phyloP scores from a whole-genome alignment of 2,329 filamentous ascomycete genomes.

The Alternaria alternata region DNA sequence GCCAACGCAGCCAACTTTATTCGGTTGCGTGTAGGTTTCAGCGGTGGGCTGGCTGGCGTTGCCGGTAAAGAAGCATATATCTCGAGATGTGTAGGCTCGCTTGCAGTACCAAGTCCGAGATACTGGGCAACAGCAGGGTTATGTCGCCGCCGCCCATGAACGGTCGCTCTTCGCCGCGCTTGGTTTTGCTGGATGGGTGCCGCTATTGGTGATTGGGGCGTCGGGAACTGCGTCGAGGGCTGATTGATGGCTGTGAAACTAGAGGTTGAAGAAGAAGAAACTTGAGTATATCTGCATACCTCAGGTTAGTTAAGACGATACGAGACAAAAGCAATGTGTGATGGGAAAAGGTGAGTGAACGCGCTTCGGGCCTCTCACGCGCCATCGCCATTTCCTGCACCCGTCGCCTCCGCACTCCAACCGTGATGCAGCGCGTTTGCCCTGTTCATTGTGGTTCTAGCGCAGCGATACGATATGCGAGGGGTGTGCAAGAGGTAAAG shows the following conservation, averaged over 20 bases:
- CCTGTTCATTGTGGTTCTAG: conserved; percentile 7
- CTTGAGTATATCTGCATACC: conserved; percentile 5
- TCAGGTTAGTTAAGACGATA: conserved; percentile 11
- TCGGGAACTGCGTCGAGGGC: conserved; percentile 14
- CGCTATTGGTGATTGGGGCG: conserved; percentile 18
- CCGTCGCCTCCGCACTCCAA: conserved; percentile 9
- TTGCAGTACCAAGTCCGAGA: conserved; percentile 31
- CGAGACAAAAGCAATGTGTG: conserved; percentile 4
- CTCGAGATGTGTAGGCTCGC: conserved; percentile 29
- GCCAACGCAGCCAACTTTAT: conserved; percentile 5
- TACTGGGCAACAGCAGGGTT: conserved; percentile 41
- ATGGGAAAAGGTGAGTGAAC: conserved; percentile 13
- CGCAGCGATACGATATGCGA: neutral
- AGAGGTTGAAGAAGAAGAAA: conserved; percentile 11
- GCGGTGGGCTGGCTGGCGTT: conserved; percentile 2
- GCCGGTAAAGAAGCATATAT: conserved; percentile 23
- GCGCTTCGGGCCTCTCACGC: conserved; percentile 37
- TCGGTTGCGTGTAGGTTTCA: conserved; percentile 23
- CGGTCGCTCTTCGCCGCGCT: conserved; percentile 6
- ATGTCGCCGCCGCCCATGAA: conserved; percentile 15
- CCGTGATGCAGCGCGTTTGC: conserved; percentile 9
- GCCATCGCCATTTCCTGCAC: conserved; percentile 18
- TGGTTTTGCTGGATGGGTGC: conserved; percentile 10
- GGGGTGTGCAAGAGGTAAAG: neutral
- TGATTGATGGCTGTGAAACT: conserved; percentile 42